Base-by-base conservation (phyloP, 352 stramenopile species). In the Pythium phragmitis region DNA sequence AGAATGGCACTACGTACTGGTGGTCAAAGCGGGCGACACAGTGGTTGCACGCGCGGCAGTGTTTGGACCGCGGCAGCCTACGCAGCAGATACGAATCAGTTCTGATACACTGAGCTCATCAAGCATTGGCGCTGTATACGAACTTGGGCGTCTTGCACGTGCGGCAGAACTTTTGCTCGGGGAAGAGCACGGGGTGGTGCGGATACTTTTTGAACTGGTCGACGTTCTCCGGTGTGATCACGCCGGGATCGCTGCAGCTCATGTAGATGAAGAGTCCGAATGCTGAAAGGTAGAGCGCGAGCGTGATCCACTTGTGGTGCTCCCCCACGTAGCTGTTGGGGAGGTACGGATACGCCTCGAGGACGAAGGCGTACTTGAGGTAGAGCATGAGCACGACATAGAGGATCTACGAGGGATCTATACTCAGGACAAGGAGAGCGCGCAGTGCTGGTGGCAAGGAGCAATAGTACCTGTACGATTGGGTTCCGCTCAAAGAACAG, bases 121-220 rank as follows among this genome's bases (percentile, higher is more conserved):
- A 30, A 30, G 26, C 26, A 30, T 30, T 30, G 34, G 28, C 30
- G 19, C 21, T 59, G 41, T 42, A 14, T 5, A 75, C 74, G 60
- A 56, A 94, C 86, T 97, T 97, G 49, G 71, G 68, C 4, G 87
- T 92, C 67, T 94, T 89, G 84, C 89, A 97, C 0, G 89, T 97
- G 30, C 73, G 72, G 62, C 89, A 97, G 41, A 82, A 89, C 57
- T 92, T 92, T n/a, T 73, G 73, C 53, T 87, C 75, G 0, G 86
- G 82, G 55, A 84, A 97, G 21, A 97, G 64, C 48, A 95, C 82
- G 1, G 80, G 82, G 34, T 97, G 88, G 34, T 75, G 77, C 9
- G 82, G 82, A 68, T 96, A 96, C 39, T 78, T 67, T 46, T 71
- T 67, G 66, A 89, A 85, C 33, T 60, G 37, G 36, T 73, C 28